Evolutionary conservation across 768 basidiomycete species (phyloP).

Genomic region (Sarcodon sp.): DNA sequence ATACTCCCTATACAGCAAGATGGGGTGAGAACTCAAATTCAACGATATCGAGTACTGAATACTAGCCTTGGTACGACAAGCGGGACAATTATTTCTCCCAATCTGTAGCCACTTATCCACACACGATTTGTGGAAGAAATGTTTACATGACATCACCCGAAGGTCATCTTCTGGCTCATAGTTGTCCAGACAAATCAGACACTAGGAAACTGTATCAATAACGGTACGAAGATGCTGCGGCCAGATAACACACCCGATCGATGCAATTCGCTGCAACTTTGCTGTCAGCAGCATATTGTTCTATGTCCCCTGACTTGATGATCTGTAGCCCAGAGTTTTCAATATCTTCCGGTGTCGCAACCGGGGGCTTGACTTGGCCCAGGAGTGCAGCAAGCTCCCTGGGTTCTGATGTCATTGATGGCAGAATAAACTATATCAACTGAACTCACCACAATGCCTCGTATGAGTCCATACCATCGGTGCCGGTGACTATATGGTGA

Average conservation of each 20-base stretch:
- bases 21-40: no score
- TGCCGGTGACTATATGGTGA: slow-evolving; percentile 78
- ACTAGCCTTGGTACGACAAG: slow-evolving; percentile 68
- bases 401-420: not conserved
- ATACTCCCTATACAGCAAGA: not conserved
- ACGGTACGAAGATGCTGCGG: not conserved
- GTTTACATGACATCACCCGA: slow-evolving; percentile 70
- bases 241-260: slow-evolving; percentile 47
- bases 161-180: slow-evolving; percentile 70
- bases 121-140: slow-evolving; percentile 83
- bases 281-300: slow-evolving; percentile 43
- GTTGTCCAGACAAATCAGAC: slow-evolving; percentile 80
- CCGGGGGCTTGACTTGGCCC: slow-evolving; percentile 74
- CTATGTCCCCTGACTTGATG: slow-evolving; percentile 33
- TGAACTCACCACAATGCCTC: slow-evolving; percentile 58
- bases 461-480: slow-evolving; percentile 62
- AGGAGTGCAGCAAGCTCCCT: slow-evolving; percentile 79
- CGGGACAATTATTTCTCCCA: slow-evolving; percentile 86
- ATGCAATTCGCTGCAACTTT: slow-evolving; percentile 65
- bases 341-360: slow-evolving; percentile 75
- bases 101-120: slow-evolving; percentile 78
- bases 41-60: not conserved
- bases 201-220: slow-evolving; percentile 25
- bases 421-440: slow-evolving; percentile 6
- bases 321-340: slow-evolving; percentile 72